Conservation (phyloP, 2,329 filamentous ascomycete genomes). For the Colletotrichum salicis region DNA sequence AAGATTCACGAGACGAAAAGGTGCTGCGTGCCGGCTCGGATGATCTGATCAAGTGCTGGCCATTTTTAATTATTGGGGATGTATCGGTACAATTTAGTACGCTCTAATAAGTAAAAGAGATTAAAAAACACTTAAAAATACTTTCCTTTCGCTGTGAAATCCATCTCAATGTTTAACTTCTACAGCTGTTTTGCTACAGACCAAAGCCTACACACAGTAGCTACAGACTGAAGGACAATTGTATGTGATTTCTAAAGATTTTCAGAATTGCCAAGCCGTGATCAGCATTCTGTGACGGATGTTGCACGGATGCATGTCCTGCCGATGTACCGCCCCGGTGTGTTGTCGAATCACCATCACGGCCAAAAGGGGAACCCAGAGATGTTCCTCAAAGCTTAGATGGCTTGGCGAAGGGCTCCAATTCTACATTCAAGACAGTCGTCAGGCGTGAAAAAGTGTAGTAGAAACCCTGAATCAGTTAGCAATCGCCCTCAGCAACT, state of each 20-base stretch:
- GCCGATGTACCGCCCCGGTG: no score
- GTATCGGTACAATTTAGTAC: slow-evolving; percentile 18
- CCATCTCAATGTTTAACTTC: no score
- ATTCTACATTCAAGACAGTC: background rate
- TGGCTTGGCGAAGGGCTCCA: background rate
- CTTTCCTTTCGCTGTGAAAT: background rate
- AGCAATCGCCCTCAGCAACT: background rate
- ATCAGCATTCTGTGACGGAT: background rate
- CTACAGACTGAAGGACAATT: background rate
- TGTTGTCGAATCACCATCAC: background rate
- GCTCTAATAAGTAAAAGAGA: slow-evolving; percentile 21
- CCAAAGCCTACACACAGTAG: background rate
- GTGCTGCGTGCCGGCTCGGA: slow-evolving; percentile 32
- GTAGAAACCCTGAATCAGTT: background rate
- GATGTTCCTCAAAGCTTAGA: background rate
- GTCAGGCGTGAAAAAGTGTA: background rate
- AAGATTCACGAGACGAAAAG: slow-evolving; percentile 18
- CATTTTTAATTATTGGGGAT: slow-evolving; percentile 28
- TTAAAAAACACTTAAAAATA: background rate
- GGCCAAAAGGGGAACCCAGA: no score
- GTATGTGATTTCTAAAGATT: no score
- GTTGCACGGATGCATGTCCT: background rate
- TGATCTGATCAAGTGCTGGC: slow-evolving; percentile 34
- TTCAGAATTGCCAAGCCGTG: background rate
- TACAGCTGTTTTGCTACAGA: background rate